Conservation (phyloP, 495 filamentous ascomycete species). For the Penicillium canariense region DNA sequence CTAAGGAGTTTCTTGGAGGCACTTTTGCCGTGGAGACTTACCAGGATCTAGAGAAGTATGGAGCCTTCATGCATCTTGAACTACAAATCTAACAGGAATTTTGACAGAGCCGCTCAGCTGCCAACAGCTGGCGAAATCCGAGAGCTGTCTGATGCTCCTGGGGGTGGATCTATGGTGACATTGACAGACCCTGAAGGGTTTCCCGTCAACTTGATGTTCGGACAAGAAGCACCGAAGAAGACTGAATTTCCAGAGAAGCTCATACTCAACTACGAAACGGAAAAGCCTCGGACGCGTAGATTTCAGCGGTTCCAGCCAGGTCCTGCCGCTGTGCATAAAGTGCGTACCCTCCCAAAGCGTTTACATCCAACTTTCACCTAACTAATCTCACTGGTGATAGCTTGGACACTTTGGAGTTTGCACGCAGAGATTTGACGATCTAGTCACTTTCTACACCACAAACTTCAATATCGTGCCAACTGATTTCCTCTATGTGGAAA, state of each 20-base stretch:
- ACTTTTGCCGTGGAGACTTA: conserved; percentile 55
- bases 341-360: not conserved
- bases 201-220: conserved; percentile 33
- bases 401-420: conserved; percentile 71
- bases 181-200: conserved; percentile 38
- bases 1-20: conserved; percentile 53
- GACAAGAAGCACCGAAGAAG: conserved; percentile 20
- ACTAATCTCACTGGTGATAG: conserved; percentile 9
- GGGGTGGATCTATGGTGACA: conserved; percentile 32
- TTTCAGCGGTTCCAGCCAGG: conserved; percentile 48
- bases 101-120: conserved; percentile 25
- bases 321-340: conserved; percentile 68
- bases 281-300: conserved; percentile 29
- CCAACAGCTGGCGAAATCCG: conserved; percentile 27
- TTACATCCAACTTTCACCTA: not conserved
- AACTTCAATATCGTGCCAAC: conserved; percentile 66
- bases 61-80: not conserved
- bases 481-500: conserved; percentile 32
- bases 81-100: not conserved
- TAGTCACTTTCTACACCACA: conserved; percentile 60
- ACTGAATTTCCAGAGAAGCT: conserved; percentile 24
- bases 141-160: conserved; percentile 29
- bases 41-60: conserved; percentile 49
- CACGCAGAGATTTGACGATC: conserved; percentile 56
- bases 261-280: conserved; percentile 27